Base-by-base conservation (phyloP, 2,329 filamentous ascomycete species). In the Paraconiothyrium sp. region DNA sequence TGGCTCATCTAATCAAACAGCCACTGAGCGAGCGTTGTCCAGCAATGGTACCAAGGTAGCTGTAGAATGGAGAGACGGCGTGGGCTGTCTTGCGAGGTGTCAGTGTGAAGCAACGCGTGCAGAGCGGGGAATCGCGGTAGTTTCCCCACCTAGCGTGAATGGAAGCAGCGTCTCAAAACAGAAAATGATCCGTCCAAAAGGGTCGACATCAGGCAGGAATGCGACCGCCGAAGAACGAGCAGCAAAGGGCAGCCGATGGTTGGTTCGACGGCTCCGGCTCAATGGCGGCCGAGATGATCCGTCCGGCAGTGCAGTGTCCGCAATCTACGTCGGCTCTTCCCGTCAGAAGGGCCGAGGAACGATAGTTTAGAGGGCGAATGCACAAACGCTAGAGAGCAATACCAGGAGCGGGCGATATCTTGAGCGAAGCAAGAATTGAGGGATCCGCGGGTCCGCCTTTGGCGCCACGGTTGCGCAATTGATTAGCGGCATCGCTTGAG, bases 321-420 rank as follows among this genome's bases (percentile, higher is more conserved):
- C 39, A 16, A n/a, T 43, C 24, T 54, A 27, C 8, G 22, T 24
- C 35, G 51, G 54, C 30, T 37, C 41, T 32, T 22, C 54, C 54
- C 54, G 43, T n/a, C 10, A 56, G 43, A 56, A 56, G 54, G 43
- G 34, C 41, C 43, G 43, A 56, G 34, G 54, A 56, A 55, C 41
- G 27, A 56, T 37, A 7, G 54, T 56, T 47, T 37, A 13, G 27
- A 27, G 39, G 27, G 39, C n/a, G 39, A 41, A 41, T 7, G 39
- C 14, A 41, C 39, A n/a, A 41, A 41, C 39, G n/a, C 16, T 41
- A 41, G 39, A n/a, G 10, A 30, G 41, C 41, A 27, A 37, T 34
- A 24, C 30, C 9, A 16, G 13, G 30, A 20, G 35, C 34, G 27
- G 14, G 43, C 20, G 14, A 35, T 4, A 16, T 30, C 52, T 44